Base-by-base conservation (phyloP, 805 yeast species). In the Candida odintsovae region DNA sequence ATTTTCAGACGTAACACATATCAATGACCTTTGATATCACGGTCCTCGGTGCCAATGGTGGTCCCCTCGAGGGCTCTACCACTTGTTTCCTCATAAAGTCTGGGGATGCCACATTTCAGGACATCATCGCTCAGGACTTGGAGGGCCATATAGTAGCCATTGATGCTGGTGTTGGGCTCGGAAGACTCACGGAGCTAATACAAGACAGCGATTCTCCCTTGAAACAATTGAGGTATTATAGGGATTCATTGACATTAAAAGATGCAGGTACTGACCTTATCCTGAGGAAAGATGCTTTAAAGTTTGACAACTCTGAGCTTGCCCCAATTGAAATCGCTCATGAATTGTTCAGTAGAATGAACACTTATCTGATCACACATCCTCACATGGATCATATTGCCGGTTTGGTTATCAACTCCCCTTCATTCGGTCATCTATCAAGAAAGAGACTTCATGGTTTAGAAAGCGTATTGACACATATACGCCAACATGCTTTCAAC, bases 301-400 rank as follows among this genome's bases (percentile, higher is more conserved):
- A 33, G 20, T 33, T 33, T 33, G 20, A 18, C 36, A 33, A 33
- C 20, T 8, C 36, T 5, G 36, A 18, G 8, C 36, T 33, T 6
- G 53, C 67, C 25, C 60, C 73, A 10, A 61, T 65, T 43, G 54
- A 61, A 42, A 44, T 59, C 20, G 58, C 76, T 4, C 53, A 55
- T 40, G 43, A 51, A 26, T 36, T 80, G 6, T 62, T 71, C 26
- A 63, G 65, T 6, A 51, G 62, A 7, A 59, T 82, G 2, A 58
- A 66, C 8, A 67, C 67, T 28, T 78, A 74, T 51, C 67, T 83
- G 41, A 74, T 90, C 23, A 78, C 96, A 1, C 97, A 90, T 63
- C 78, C 92, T 0, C 97, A 90, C 64, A 59, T 90, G 43, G 97
- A 90, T 62, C 97, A 90, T 61, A 71, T 88, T 13, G 61, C 76